Evolutionary conservation across 495 filamentous ascomycete species (phyloP), one percentile per base, ranked within the genome.

Genomic region (Penicillium robsamsonii): DNA sequence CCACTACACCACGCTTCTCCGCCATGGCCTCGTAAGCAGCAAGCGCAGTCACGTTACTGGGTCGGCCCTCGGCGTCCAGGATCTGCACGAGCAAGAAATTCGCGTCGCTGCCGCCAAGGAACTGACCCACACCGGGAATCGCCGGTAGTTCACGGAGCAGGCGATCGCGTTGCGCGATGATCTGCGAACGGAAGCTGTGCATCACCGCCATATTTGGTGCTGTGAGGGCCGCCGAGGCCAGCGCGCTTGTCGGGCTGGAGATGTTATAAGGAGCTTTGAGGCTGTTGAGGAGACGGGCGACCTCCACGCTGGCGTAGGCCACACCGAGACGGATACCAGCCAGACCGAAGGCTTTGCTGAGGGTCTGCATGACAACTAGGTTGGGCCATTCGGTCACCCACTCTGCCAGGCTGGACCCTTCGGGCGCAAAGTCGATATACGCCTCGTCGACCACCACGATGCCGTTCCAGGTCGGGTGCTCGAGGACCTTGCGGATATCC

Each of bases 231-330:
- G 85, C 82, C 12, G 72, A 80, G 15, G 91, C 94, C 4, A 98
- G 76, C n/a, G 84, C 85, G 56, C 84, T 88, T 2, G 94, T 96
- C 1, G 89, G 90, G 59, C 83, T 90, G 31, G 89, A 87, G 63
- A 97, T 85, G 69, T 96, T 97, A 71, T 98, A 98, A 9, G 94
- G 94, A 4, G 95, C 95, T 72, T 97, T 97, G 46, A 98, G 74
- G 60, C 78, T 89, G 71, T 98, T 98, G 13, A 97, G 79, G 18
- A 98, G 72, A 37, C 77, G 80, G 12, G 83, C 86, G 22, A 90
- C 81, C 51, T 85, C 78, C 25, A 81, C 81, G 64, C 87, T 88
- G 18, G 86, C 87, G 53, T 87, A 88, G 3, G 87, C 89, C 6
- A 81, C 80, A 2, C 83, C 83, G 7, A 96, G 84, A 4, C 94